Conservation (phyloP, 495 filamentous ascomycete genomes). For the Evernia prunastri region DNA sequence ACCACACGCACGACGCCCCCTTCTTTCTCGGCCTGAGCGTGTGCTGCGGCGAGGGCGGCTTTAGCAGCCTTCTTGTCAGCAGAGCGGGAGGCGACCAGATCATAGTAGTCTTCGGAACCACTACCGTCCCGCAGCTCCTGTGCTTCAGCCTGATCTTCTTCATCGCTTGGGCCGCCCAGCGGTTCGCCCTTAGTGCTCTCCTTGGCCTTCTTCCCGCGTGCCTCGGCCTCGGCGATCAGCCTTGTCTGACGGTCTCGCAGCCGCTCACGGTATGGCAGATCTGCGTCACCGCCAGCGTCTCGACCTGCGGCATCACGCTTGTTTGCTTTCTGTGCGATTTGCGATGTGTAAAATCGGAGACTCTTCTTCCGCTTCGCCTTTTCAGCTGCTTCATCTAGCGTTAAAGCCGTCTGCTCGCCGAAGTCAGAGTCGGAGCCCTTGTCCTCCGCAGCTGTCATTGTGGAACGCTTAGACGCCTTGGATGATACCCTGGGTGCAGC, state of each 20-base stretch:
- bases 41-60: conserved; percentile 50
- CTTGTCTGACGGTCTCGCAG: conserved; percentile 75
- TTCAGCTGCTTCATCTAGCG: conserved; percentile 61
- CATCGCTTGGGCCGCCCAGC: conserved; percentile 59
- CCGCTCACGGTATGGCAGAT: conserved; percentile 86
- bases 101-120: conserved; percentile 77
- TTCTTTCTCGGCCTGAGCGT: conserved; percentile 47
- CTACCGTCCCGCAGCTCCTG: conserved; percentile 41
- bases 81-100: conserved; percentile 65
- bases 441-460: conserved; percentile 30
- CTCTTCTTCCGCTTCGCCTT: conserved; percentile 82
- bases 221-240: conserved; percentile 80
- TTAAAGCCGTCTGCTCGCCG: conserved; percentile 58
- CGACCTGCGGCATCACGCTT: conserved; percentile 74
- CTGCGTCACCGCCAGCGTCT: conserved; percentile 82
- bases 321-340: conserved; percentile 86
- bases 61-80: conserved; percentile 69
- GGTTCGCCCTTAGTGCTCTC: conserved; percentile 51
- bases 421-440: conserved; percentile 55
- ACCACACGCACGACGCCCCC: conserved; percentile 50
- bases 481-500: conserved; percentile 27
- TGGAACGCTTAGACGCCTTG: conserved; percentile 32
- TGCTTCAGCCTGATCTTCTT: conserved; percentile 39
- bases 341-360: conserved; percentile 93
- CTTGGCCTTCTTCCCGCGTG: conserved; percentile 58